Evolutionary conservation across 441 rosid genomes (phyloP), one percentile per base, ranked within the genome.

Genomic region (Jatropha podagrica): DNA sequence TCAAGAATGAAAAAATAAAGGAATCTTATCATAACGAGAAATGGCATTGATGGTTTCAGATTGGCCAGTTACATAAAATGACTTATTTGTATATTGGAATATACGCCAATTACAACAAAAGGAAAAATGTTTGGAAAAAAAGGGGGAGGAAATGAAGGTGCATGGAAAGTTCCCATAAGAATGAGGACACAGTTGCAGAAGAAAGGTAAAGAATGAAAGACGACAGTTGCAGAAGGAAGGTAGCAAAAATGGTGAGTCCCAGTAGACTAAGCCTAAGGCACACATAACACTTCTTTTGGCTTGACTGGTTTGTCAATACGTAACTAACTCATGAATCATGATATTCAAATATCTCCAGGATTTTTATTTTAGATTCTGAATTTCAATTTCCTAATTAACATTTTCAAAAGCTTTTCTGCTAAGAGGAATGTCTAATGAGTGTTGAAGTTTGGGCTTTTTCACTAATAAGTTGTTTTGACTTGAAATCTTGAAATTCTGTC

Each of bases 41-140:
- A 20, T 59, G 41, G 65, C 23, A 58, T 20, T n/a, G 13, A 17
- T 52, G 7, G 67, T 23, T 60, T 46, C 32, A 46, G 61, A 14
- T 20, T 44, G 55, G 79, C 59, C 79, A 78, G 68, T 59, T 74
- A 69, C 68, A 38, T 60, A 55, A 61, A 55, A 59, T 59, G 78
- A 48, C 63, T 77, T 63, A 46, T 72, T 32, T 77, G 79, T 63
- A 46, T 72, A 1, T 32, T 77, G 79, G 79, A 80, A 76, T 14
- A 26, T 12, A 49, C 10, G 3, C n/a, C 20, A 73, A 32, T 60
- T 27, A 37, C 49, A 32, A 74, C n/a, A 56, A 61, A 75, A 11
- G 48, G 48, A 44, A 11, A 44, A 44, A 61, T 23, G 23, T 44
- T 32, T 55, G 23, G 13, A 32, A 40, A 66, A 52, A 52, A 49